Percentiles rank a stretch among this genome's conserved stretches.
Conservation (phyloP, 768 basidiomycete species). For the Suillus lakei region DNA sequence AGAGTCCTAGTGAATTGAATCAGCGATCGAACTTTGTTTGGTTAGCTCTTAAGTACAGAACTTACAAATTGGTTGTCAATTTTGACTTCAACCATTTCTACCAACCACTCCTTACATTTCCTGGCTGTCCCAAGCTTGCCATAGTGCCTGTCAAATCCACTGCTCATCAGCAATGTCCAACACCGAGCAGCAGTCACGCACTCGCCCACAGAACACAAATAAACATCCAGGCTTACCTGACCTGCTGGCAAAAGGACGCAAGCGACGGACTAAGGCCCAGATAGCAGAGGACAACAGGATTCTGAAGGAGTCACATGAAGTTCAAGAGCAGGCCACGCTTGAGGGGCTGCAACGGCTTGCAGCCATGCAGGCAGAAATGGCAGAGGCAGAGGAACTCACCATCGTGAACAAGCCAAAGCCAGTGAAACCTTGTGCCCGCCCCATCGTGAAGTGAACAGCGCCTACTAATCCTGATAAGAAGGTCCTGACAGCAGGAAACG, state of each 20-base stretch:
- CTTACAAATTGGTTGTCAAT: conserved; percentile 4
- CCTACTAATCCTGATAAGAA: conserved; percentile 3
- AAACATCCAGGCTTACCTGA: conserved; percentile 14
- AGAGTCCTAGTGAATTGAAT: conserved; percentile 1
- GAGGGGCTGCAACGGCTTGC: conserved; percentile 6
- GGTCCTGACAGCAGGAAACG: neutral
- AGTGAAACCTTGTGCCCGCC: conserved; percentile 1
- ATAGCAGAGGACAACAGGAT: conserved; percentile 13
- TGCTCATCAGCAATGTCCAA: conserved; percentile 2
- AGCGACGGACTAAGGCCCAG: conserved; percentile 13
- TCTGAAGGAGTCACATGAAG: conserved; percentile 1
- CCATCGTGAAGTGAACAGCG: neutral
- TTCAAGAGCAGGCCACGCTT: neutral
- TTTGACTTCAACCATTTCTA: conserved; percentile 1
- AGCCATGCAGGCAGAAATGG: conserved; percentile 5
- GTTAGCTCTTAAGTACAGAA: neutral
- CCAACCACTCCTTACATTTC: neutral
- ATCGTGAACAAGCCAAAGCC: neutral
- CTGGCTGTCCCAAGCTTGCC: neutral
- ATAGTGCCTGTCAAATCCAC: conserved; percentile 15
- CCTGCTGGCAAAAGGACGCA: neutral
- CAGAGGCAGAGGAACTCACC: neutral
- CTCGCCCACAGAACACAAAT: conserved; percentile 4
- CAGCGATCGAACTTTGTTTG: neutral
- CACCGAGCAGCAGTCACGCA: neutral